Evolutionary conservation across 2,329 filamentous ascomycete genomes (phyloP).

Genomic region (Gnomoniopsis smithogilvyi): DNA sequence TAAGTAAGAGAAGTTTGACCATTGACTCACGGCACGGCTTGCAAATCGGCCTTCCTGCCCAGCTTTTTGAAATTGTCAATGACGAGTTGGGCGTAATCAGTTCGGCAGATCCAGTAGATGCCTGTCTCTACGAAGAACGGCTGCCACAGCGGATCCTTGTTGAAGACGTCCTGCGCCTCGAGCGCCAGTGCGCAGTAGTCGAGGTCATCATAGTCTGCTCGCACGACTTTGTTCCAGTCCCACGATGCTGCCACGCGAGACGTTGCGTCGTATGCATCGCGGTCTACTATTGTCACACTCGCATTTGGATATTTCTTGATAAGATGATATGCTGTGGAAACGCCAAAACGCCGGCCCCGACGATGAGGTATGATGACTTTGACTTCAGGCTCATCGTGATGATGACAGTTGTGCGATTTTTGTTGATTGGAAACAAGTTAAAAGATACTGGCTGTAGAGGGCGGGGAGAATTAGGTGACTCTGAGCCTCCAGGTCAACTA

Average conservation of each 20-base stretch:
- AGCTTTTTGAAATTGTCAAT: constrained; percentile 49
- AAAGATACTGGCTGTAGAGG: not conserved
- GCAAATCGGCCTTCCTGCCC: constrained; percentile 35
- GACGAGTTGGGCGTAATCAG: constrained; percentile 48
- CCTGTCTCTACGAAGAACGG: constrained; percentile 58
- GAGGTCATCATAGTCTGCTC: constrained; percentile 64
- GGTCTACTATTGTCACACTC: constrained; percentile 56
- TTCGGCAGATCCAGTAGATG: constrained; percentile 53
- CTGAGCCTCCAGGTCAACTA: not conserved
- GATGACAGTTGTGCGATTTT: too few relatives aligned
- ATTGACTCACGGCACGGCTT: constrained; percentile 34
- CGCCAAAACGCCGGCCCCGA: constrained; percentile 64
- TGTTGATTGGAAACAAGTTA: too few relatives aligned
- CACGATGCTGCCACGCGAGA: constrained; percentile 59
- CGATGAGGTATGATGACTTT: constrained; percentile 48
- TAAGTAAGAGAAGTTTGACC: not conserved
- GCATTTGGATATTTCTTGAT: constrained; percentile 47
- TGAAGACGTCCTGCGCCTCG: constrained; percentile 63
- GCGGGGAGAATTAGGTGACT: not conserved
- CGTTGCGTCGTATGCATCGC: constrained; percentile 46
- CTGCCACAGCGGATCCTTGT: constrained; percentile 52
- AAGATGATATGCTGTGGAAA: constrained; percentile 63
- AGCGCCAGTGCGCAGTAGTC: constrained; percentile 63
- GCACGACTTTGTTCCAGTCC: constrained; percentile 72
- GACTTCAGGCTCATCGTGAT: not conserved